Evolutionary conservation across 495 filamentous ascomycete species (phyloP), one percentile per base, ranked within the genome.

Genomic region (Podospora pseudocomata): DNA sequence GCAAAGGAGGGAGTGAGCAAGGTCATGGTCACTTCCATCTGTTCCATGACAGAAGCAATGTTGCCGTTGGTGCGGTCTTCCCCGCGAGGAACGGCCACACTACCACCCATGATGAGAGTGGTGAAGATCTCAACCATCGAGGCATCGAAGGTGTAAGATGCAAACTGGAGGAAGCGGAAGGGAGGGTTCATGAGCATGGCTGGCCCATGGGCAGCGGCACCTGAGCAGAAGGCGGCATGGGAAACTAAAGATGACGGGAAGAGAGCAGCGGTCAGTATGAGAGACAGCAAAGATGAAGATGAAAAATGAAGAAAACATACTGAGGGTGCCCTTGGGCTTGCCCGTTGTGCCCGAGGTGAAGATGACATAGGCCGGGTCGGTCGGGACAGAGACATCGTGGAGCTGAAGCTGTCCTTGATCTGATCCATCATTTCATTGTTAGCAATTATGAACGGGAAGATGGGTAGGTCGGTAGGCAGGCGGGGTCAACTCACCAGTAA

Each of bases 341-440:
- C 89, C 88, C 0, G 87, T 90, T 15, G 81, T 85, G 0, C 89
- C 89, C 70, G 84, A 83, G 0, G 88, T 90, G 67, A 87, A 89
- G 4, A 88, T 78, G 16, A 87, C 76, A 71, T 86, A 91, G 4
- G 70, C 65, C 4, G 72, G 34, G 59, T 77, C 66, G 30, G 11
- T 53, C 59, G 65, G 72, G 28, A 18, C 30, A 58, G 20, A 73
- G 64, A 18, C 28, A 53, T 49, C 39, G 0, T 49, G 39, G 15
- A 49, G 39, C 13, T 49, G 39, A 13, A 49, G 39, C 13, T 49
- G 39, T 16, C 13, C 39, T 49, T 18, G 39, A 11, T 49, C 5
- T 49, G 39, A 49, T 13, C 0, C 39, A 49, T 6, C 39, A 9
- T 49, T 11, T 32, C 30, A 4, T 5, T 32, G 39, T 49, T 49